Percentiles rank a stretch among this genome's conserved stretches.
Conservation (phyloP, 441 rosid genomes). For the Theobroma grandiflorum region DNA sequence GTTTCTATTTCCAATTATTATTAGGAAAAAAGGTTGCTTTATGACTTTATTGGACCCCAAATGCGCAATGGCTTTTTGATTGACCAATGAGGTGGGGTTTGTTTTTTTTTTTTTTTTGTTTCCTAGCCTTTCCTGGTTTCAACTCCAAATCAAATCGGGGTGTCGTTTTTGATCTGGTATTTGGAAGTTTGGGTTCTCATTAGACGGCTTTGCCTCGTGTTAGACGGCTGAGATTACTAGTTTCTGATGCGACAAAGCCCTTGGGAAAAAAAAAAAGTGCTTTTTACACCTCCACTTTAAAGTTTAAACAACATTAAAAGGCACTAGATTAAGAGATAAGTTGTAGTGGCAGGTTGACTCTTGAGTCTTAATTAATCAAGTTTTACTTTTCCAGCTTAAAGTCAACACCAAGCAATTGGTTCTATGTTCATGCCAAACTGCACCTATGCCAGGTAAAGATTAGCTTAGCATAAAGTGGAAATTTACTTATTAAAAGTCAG, state of each 20-base stretch:
- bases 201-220: not conserved
- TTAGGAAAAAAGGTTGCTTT: not conserved
- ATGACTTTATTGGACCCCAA: not conserved
- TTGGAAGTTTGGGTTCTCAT: not conserved
- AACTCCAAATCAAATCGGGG: not conserved
- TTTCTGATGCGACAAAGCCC: not conserved
- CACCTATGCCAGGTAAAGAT: constrained; percentile 2
- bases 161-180: not conserved
- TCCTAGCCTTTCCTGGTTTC: not conserved
- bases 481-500: not conserved
- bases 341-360: constrained; percentile 43
- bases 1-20: not conserved
- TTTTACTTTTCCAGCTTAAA: constrained; percentile 16
- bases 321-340: constrained; percentile 29
- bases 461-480: constrained; percentile 4
- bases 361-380: not conserved
- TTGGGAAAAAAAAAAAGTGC: not conserved
- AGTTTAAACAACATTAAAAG: constrained; percentile 14
- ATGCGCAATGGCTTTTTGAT: not conserved
- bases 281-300: not conserved
- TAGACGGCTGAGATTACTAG: not conserved
- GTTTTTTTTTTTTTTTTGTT: too few relatives aligned
- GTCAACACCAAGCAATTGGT: constrained; percentile 23
- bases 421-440: not conserved
- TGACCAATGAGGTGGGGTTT: constrained; percentile 1